Percentiles rank a stretch among this genome's conserved stretches.
phyloP scores from a whole-genome alignment of 306 rosid species.

The Prunus davidiana region DNA sequence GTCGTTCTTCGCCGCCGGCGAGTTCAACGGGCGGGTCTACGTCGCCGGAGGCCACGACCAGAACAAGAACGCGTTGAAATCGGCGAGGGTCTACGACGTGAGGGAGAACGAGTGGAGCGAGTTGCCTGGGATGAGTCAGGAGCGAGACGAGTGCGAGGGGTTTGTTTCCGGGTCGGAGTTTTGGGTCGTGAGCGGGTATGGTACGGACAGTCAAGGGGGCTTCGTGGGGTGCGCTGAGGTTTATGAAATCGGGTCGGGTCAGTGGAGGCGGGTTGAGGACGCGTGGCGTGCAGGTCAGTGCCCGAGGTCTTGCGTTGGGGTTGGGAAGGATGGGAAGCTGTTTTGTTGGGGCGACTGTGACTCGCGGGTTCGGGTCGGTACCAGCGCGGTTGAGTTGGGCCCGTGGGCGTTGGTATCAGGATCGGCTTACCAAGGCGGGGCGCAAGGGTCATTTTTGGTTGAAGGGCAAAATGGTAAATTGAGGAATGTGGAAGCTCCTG shows the following conservation, averaged over 20 bases:
- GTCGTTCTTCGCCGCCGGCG: slow-evolving; percentile 50
- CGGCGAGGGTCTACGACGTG: slow-evolving; percentile 44
- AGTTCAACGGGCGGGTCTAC: slow-evolving; percentile 21
- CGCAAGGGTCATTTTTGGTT: slow-evolving; percentile 21
- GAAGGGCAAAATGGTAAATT: slow-evolving; percentile 41
- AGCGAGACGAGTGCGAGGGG: slow-evolving; percentile 61
- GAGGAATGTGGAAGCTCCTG: slow-evolving; percentile 16
- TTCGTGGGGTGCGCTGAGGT: slow-evolving; percentile 41
- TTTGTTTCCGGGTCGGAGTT: slow-evolving; percentile 37
- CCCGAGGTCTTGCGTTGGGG: slow-evolving; percentile 42
- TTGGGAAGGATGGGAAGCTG: slow-evolving; percentile 35
- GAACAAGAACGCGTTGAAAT: slow-evolving; percentile 44
- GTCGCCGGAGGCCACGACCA: slow-evolving; percentile 61
- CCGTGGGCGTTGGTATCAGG: slow-evolving; percentile 30
- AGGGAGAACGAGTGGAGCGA: slow-evolving; percentile 40
- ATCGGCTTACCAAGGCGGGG: slow-evolving; percentile 45
- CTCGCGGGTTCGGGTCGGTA: slow-evolving; percentile 13
- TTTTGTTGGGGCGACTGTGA: slow-evolving; percentile 30
- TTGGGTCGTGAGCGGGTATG: slow-evolving; percentile 57
- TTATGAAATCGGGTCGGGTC: slow-evolving; percentile 31
- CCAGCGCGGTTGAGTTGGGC: slow-evolving; percentile 29
- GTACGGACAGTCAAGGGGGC: slow-evolving; percentile 44
- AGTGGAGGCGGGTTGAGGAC: slow-evolving; percentile 42
- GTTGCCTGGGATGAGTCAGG: slow-evolving; percentile 38
- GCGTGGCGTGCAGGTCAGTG: slow-evolving; percentile 37